A percentile compares a stretch with the other conserved stretches of the same genome.
Evolutionary conservation across 345 rosid species (phyloP).

Genomic region (Punica granatum): DNA sequence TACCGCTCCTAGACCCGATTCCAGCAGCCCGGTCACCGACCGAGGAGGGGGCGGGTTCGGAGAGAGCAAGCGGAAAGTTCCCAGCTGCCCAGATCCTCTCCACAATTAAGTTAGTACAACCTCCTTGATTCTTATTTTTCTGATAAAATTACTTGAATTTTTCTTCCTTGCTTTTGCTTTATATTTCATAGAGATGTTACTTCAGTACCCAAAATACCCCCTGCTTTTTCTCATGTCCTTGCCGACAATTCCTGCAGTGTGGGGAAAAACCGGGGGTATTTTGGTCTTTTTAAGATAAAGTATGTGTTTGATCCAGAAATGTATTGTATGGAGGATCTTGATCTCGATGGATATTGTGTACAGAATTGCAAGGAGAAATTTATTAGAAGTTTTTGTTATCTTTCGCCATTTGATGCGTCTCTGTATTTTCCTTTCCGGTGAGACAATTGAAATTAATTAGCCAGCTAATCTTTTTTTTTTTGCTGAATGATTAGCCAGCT

Average conservation of each 20-base stretch:
- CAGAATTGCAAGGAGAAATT: background rate
- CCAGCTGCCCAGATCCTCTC: slow-evolving; percentile 18
- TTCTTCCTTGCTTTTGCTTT: background rate
- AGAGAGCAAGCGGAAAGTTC: slow-evolving; percentile 13
- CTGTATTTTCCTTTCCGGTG: too few relatives aligned
- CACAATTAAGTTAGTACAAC: slow-evolving; percentile 4
- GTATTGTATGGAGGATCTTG: background rate
- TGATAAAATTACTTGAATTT: background rate
- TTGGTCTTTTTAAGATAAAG: background rate
- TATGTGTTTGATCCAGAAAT: background rate
- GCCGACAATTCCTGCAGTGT: background rate
- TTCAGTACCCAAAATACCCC: slow-evolving; percentile 6
- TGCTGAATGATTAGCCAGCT: too few relatives aligned
- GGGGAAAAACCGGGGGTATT: slow-evolving; percentile 3
- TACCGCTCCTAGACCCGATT: background rate
- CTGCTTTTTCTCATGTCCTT: background rate
- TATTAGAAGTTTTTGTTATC: too few relatives aligned
- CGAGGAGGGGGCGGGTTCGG: slow-evolving; percentile 1
- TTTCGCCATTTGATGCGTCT: too few relatives aligned
- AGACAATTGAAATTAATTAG: too few relatives aligned
- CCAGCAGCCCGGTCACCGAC: background rate
- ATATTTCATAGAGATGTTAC: background rate
- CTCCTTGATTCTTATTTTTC: background rate
- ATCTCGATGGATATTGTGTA: background rate
- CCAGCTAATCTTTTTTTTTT: too few relatives aligned